These are phyloP conservation scores for Sonneratia caseolaris DNA, from an alignment of 345 rosid genomes.

Conservation along the genomic window DNA sequence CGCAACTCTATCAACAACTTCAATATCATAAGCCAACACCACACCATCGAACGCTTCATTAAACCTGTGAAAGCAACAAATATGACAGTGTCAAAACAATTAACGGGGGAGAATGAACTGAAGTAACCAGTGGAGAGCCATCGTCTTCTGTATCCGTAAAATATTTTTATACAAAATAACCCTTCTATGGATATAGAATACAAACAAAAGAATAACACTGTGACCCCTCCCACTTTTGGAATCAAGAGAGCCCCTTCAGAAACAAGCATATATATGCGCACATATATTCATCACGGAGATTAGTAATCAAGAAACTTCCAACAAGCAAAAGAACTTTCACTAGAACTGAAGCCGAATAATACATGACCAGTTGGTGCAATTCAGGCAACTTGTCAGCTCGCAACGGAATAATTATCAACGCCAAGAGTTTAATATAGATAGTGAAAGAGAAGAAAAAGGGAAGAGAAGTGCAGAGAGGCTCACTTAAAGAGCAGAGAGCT, in stretches of 20 bases:
- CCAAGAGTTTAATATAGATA: background rate
- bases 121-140: background rate
- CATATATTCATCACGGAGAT: background rate
- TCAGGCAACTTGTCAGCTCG: background rate
- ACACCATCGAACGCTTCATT: constrained; percentile 60
- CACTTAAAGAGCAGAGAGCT: constrained; percentile 75
- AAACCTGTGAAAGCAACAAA: constrained; percentile 35
- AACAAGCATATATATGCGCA: background rate
- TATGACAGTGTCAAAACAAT: background rate
- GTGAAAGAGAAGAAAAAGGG: background rate
- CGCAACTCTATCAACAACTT: constrained; percentile 32
- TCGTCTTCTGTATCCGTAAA: background rate
- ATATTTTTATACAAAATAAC: background rate
- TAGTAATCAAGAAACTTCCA: background rate
- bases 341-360: background rate
- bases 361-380: background rate
- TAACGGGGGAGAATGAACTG: background rate
- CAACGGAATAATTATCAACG: background rate
- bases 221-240: background rate
- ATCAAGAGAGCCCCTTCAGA: background rate
- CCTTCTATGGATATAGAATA: background rate
- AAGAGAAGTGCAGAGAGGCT: constrained; percentile 6
- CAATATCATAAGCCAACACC: constrained; percentile 58
- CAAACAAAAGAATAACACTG: background rate
- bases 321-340: background rate